Evolutionary conservation across 1,139 yeast species (phyloP).

Genomic region (Meyerozyma carpophila): DNA sequence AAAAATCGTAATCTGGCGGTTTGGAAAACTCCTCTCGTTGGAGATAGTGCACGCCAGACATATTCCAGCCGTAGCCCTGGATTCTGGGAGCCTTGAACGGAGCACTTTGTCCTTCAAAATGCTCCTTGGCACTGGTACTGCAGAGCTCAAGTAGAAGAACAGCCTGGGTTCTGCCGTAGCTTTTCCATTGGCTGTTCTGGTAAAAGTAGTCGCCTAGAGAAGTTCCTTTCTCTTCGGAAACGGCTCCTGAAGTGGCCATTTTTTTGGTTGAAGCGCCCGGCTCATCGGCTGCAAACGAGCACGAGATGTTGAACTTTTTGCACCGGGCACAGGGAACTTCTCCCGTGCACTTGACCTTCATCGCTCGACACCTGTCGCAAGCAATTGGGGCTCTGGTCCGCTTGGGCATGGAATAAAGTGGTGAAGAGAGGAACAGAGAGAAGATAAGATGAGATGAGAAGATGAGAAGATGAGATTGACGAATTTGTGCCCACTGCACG

Average conservation of each 20-base stretch:
- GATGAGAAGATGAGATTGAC: no score
- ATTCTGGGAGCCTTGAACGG: conserved; percentile 46
- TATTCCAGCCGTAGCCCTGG: conserved; percentile 66
- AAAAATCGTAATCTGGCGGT: not conserved
- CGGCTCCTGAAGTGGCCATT: not conserved
- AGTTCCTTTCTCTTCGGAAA: not conserved
- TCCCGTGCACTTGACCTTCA: not conserved
- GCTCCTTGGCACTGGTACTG: conserved; percentile 26
- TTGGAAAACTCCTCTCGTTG: conserved; percentile 33
- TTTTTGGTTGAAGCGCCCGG: not conserved
- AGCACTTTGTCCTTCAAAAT: conserved; percentile 33
- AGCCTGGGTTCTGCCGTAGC: conserved; percentile 40
- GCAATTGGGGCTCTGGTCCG: not conserved
- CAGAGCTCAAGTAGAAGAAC: conserved; percentile 45
- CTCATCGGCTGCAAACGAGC: not conserved
- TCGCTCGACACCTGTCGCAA: not conserved
- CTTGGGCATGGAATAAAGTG: not conserved
- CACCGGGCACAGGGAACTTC: not conserved
- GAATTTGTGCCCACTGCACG: no score
- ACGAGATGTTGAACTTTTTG: not conserved
- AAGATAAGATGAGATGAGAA: no score
- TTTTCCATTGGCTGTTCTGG: not conserved
- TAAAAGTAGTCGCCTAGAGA: not conserved
- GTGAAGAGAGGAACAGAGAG: no score
- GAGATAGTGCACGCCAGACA: conserved; percentile 53